Evolutionary conservation across 2,329 filamentous ascomycete genomes (phyloP), one percentile per base, ranked within the genome.

Genomic region (Neonectria coccinea): DNA sequence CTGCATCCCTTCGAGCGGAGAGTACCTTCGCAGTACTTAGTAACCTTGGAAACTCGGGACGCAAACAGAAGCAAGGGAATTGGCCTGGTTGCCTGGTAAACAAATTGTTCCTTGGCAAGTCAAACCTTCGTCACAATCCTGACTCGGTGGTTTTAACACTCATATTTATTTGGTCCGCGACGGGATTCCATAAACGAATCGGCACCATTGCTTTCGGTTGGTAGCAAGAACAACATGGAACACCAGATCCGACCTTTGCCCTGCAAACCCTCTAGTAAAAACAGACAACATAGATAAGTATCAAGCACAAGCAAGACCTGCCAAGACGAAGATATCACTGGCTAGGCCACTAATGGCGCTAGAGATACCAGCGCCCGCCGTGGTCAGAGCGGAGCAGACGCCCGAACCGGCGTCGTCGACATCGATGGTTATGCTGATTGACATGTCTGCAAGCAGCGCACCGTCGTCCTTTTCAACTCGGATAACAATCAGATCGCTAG

Each of bases 361-460:
- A 16, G 36, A 39, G 36, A 39, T 39, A n/a, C 36, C 36, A 39
- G 36, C 36, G 16, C 36, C 36, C 36, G 36, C 16, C 14, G 36
- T 39, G 36, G 36, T 39, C 8, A 39, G 36, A n/a, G 36, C 36
- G 36, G 36, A 39, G 36, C 36, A 39, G 36, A 59, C 45, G 12
- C 54, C 60, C 33, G 27, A 27, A 20, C 55, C 54, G 25, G 39
- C 36, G 44, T 59, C 47, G 6, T 59, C 55, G 39, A 62, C 20
- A 16, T 59, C 55, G 18, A 62, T 31, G 18, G 25, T 54, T 47
- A 59, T 25, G n/a, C 54, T 53, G 4, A 62, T 55, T 5, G 55
- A 59, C 60, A 62, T 62, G 39, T 62, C 60, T 11, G 47, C 55
- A 31, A 62, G 60, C 27, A 59, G 44, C 14, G 25, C 27, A 7